Conservation (phyloP, 257 asterid species). For the Solanum chiquidenum region DNA sequence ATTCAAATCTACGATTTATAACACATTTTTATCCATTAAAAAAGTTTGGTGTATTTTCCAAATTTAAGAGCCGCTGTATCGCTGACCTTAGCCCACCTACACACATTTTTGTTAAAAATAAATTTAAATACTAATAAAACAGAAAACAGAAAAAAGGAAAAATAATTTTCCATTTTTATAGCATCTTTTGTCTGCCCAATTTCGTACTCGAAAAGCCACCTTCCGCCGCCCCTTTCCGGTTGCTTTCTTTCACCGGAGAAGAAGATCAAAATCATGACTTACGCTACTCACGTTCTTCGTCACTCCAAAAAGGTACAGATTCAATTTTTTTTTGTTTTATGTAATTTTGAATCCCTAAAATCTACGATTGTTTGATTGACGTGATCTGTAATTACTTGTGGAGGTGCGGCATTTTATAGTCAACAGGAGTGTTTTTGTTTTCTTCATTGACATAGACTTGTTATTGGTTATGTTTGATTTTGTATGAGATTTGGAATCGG, state of each 20-base stretch:
- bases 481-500: neutral
- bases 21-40: neutral
- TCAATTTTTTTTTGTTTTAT: neutral
- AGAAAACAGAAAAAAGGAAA: neutral
- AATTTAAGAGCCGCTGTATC: neutral
- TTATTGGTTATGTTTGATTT: neutral
- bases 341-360: neutral
- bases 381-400: neutral
- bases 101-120: neutral
- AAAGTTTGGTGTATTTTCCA: neutral
- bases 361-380: neutral
- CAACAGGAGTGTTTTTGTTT: neutral
- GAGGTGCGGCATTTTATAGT: neutral
- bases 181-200: neutral
- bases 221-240: neutral
- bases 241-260: neutral
- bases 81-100: neutral
- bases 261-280: conserved; percentile 21
- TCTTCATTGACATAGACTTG: neutral
- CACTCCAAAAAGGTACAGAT: conserved; percentile 51
- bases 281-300: conserved; percentile 44
- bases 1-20: too few species aligned
- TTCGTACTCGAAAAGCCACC: conserved; percentile 1
- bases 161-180: neutral
- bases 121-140: neutral